phyloP scores from a whole-genome alignment of 495 filamentous ascomycete genomes.

The Cercophora scortea region DNA sequence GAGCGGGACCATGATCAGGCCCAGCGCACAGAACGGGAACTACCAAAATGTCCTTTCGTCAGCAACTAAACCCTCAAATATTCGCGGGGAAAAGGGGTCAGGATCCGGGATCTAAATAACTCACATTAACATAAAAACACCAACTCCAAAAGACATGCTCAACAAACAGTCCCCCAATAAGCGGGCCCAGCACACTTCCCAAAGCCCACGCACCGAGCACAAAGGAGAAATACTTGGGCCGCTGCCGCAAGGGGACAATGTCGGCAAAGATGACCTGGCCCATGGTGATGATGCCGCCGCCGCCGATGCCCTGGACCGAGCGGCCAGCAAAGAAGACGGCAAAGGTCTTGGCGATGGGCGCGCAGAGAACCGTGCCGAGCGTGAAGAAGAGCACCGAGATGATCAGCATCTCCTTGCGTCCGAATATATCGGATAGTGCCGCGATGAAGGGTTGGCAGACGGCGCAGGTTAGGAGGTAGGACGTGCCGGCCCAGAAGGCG shows the following conservation, averaged over 20 bases:
- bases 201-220: constrained; percentile 56
- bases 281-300: constrained; percentile 73
- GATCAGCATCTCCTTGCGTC: constrained; percentile 39
- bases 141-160: constrained; percentile 32
- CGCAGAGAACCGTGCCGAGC: constrained; percentile 38
- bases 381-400: constrained; percentile 31
- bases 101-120: neutral
- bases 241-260: constrained; percentile 31
- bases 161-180: constrained; percentile 72
- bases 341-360: constrained; percentile 26
- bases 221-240: constrained; percentile 30
- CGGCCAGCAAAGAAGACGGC: constrained; percentile 67
- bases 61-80: too few species aligned
- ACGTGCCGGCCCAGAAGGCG: constrained; percentile 50
- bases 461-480: constrained; percentile 41
- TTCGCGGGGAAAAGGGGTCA: too few species aligned
- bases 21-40: constrained; percentile 30
- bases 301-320: constrained; percentile 74
- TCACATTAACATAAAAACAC: constrained; percentile 34
- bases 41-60: neutral
- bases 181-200: constrained; percentile 63
- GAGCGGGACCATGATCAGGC: constrained; percentile 26
- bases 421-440: constrained; percentile 45
- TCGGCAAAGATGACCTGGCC: constrained; percentile 67
- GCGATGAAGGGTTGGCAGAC: constrained; percentile 42